A percentile compares a stretch with the other conserved stretches of the same genome.
Evolutionary conservation across 371 early-diverging fungal genomes (phyloP).

Genomic region (Chytridiales sp.): DNA sequence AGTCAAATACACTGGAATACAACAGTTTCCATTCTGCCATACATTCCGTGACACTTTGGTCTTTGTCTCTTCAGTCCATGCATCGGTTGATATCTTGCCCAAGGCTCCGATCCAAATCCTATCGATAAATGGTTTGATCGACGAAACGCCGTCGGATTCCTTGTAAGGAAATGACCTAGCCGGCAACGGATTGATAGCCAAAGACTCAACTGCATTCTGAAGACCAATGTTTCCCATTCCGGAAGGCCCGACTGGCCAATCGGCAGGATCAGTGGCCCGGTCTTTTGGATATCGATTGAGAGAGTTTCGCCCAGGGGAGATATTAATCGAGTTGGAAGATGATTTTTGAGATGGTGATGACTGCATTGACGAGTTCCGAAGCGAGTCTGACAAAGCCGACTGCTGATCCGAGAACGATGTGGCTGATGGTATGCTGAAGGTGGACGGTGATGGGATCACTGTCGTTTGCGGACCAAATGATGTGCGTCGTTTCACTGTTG

Average conservation of each 20-base stretch:
- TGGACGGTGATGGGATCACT: background rate
- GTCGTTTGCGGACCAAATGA: slow-evolving; percentile 18
- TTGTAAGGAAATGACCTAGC: no score
- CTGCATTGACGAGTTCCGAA: no score
- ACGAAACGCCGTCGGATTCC: slow-evolving; percentile 21
- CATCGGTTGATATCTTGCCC: slow-evolving; percentile 67
- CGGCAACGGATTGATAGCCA: slow-evolving; percentile 32
- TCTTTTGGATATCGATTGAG: no score
- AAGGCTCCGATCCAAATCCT: slow-evolving; percentile 76
- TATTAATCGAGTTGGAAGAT: no score
- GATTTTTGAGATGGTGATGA: no score
- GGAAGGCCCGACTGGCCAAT: slow-evolving; percentile 58
- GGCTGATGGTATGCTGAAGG: no score
- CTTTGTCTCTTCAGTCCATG: slow-evolving; percentile 61
- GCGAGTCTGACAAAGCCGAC: no score
- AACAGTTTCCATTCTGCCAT: slow-evolving; percentile 15
- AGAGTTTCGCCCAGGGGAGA: no score
- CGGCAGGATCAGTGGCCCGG: slow-evolving; percentile 24
- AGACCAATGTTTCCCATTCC: slow-evolving; percentile 85
- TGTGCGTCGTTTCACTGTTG: background rate
- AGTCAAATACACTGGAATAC: slow-evolving; percentile 58
- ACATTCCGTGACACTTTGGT: slow-evolving; percentile 25
- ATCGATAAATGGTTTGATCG: background rate
- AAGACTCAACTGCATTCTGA: slow-evolving; percentile 79
- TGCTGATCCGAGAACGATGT: no score